phyloP scores from a whole-genome alignment of 768 basidiomycete species.

The Clitopilus passeckerianus region DNA sequence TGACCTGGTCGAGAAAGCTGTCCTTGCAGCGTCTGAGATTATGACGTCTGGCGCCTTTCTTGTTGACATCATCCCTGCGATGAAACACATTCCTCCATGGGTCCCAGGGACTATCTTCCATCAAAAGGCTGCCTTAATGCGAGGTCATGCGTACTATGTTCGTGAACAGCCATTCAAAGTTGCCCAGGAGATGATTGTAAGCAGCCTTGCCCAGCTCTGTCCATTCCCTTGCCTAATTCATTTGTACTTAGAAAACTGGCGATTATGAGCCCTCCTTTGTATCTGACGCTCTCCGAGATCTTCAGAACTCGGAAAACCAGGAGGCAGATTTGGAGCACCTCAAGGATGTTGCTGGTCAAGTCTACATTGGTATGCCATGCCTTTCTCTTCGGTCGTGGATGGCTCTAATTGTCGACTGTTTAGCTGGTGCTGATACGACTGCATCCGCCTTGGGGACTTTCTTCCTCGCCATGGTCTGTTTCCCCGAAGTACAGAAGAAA shows the following conservation, averaged over 20 bases:
- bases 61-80: constrained; percentile 22
- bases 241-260: neutral
- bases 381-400: neutral
- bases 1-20: constrained; percentile 20
- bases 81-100: constrained; percentile 30
- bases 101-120: constrained; percentile 32
- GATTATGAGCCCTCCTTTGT: neutral
- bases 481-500: constrained; percentile 16
- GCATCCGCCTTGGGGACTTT: neutral
- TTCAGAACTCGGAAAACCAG: neutral
- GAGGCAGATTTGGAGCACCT: neutral
- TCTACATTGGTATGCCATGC: neutral
- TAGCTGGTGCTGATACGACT: neutral
- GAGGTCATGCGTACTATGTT: constrained; percentile 12
- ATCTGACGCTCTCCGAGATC: neutral
- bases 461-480: constrained; percentile 11
- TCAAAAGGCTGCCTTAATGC: constrained; percentile 23
- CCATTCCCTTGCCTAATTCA: neutral
- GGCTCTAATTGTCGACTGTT: neutral
- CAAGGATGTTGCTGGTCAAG: neutral
- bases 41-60: constrained; percentile 24
- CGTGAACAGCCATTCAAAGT: constrained; percentile 18
- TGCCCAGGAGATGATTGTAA: constrained; percentile 12
- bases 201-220: neutral
- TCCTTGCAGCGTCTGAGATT: constrained; percentile 19